Evolutionary conservation across 805 yeast species (phyloP), one percentile per base, ranked within the genome.

Genomic region (Barnettozyma siamensis): DNA sequence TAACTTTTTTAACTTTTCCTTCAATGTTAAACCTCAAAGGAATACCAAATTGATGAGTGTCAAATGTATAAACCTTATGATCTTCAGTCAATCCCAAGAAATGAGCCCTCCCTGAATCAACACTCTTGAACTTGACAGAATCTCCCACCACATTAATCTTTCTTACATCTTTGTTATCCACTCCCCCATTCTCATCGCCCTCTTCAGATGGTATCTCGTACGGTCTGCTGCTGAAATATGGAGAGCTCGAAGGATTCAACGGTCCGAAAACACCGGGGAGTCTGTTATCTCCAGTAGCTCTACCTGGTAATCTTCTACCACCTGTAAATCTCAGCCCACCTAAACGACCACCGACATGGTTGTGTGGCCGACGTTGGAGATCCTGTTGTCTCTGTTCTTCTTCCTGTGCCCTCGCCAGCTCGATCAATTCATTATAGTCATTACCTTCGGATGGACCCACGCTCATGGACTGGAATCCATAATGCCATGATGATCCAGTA

Each of bases 91-190:
- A 57, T 0, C 80, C 88, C 12, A 82, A 59, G 40, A 81, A 70
- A 57, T 81, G 88, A 23, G 72, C 63, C 47, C 91, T 60, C 0
- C 91, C 91, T 33, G 84, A 72, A 16, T 78, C 67, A 2, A 82
- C 66, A 7, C 75, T 66, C 2, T 70, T 53, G 37, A 81, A 66
- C 36, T 62, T 64, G 2, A 60, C 44, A 11, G 58, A 30, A 29
- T 39, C 38, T 2, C 17, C 35, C 58, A 37, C n/a, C 66, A 37
- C 35, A 15, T 36, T 36, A 15, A 50, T 29, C 5, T 46, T 38
- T 39, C 55, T 31, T 6, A 37, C 28, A 18, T 31, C 26, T 11
- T 46, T 43, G 44, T n/a, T 26, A 17, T 20, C 3, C n/a, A 18
- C 46, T 12, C 29, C 45, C 46, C 18, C 33, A 6, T 11, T 46